Evolutionary conservation across 140 eudicot species (phyloP).

Genomic region (Cichorium intybus): DNA sequence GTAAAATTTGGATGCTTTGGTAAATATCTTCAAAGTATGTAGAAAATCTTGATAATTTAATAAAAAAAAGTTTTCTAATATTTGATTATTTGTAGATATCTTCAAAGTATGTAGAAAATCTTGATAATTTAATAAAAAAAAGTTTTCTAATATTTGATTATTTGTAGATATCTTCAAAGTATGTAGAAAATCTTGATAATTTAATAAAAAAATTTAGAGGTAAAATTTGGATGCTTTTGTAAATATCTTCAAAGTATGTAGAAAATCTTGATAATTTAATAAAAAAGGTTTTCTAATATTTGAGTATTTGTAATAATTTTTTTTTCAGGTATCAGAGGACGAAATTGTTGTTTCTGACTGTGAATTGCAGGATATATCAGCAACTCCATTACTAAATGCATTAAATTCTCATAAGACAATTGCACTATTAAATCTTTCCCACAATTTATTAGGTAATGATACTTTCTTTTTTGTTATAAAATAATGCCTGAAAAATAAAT

Average conservation of each 20-base stretch:
- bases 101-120: no score
- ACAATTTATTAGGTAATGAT: constrained; percentile 75
- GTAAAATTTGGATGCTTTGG: constrained; percentile 35
- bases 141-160: background rate
- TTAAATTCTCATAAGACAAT: constrained; percentile 66
- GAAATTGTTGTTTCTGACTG: constrained; percentile 81
- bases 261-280: background rate
- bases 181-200: no score
- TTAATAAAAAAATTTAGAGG: constrained; percentile 48
- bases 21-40: background rate
- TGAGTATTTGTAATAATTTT: background rate
- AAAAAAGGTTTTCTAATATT: background rate
- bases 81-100: background rate
- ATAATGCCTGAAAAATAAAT: background rate
- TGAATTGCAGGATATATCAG: constrained; percentile 77
- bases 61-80: background rate
- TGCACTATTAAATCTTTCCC: constrained; percentile 82
- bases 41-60: background rate
- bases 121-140: background rate
- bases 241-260: no score
- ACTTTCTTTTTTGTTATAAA: background rate
- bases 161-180: background rate
- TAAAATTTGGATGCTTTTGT: constrained; percentile 22
- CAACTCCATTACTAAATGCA: constrained; percentile 73
- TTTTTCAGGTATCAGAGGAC: constrained; percentile 83